Percentiles rank a stretch among this genome's conserved stretches.
phyloP scores from a whole-genome alignment of 2,329 filamentous ascomycete species.

The Whalleya microplaca region DNA sequence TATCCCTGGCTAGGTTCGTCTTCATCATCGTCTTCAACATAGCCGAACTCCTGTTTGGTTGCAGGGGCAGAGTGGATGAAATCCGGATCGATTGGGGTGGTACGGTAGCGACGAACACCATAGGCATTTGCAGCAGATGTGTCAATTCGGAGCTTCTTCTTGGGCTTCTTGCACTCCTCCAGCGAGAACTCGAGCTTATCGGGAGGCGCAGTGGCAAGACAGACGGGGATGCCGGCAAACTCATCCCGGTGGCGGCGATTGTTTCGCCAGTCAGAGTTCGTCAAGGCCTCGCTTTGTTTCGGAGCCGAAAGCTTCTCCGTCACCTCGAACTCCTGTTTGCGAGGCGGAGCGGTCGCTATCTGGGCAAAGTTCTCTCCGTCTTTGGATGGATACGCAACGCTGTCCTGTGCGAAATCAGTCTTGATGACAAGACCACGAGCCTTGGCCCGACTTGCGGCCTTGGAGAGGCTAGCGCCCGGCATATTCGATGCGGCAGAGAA shows the following conservation, averaged over 20 bases:
- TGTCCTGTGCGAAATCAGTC: not conserved
- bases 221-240: not conserved
- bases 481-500: not conserved
- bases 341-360: slow-evolving; percentile 1
- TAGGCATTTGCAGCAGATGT: slow-evolving; percentile 16
- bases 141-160: slow-evolving; percentile 22
- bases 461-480: not conserved
- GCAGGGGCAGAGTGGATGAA: slow-evolving; percentile 36
- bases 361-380: not conserved
- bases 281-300: slow-evolving; percentile 15
- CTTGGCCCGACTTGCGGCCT: slow-evolving; percentile 4
- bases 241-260: slow-evolving; percentile 18
- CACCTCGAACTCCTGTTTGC: not conserved
- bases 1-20: slow-evolving; percentile 10
- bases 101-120: slow-evolving; percentile 24
- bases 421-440: slow-evolving; percentile 8
- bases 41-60: slow-evolving; percentile 29
- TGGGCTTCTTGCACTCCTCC: slow-evolving; percentile 6
- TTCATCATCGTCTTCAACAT: slow-evolving; percentile 12
- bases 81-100: slow-evolving; percentile 28
- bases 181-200: slow-evolving; percentile 21
- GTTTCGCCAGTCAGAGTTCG: slow-evolving; percentile 21
- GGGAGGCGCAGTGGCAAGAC: slow-evolving; percentile 23
- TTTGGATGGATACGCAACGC: not conserved
- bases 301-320: not conserved